Evolutionary conservation across 805 yeast genomes (phyloP).

Genomic region (Candida rishiriensis): DNA sequence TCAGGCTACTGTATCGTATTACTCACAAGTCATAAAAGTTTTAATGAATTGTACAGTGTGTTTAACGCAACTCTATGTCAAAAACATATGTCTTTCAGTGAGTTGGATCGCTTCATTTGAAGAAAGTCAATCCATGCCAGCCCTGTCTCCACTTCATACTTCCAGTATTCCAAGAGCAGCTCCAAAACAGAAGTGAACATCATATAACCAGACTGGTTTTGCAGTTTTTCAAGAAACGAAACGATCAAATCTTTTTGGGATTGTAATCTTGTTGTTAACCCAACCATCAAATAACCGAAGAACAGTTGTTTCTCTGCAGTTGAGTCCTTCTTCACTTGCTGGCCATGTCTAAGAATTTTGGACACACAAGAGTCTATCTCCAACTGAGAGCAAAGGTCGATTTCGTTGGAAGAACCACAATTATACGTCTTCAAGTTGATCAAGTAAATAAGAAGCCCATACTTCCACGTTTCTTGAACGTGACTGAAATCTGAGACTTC

Average conservation of each 20-base stretch:
- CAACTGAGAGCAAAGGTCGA: conserved; percentile 2
- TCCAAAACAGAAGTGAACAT: conserved; percentile 1
- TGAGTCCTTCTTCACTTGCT: conserved; percentile 1
- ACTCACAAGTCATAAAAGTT: no score
- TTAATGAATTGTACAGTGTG: no score
- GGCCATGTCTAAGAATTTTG: conserved; percentile 4
- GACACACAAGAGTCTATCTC: conserved; percentile 8
- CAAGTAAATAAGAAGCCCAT: conserved; percentile 5
- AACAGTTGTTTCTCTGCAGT: conserved; percentile 7
- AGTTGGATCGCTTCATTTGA: background rate
- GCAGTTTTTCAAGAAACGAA: conserved; percentile 2
- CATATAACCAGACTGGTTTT: conserved; percentile 2
- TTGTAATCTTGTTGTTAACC: conserved; percentile 3
- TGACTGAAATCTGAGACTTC: conserved; percentile 6
- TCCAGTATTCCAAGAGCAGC: conserved; percentile 7
- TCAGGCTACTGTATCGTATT: no score
- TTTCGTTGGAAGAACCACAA: background rate
- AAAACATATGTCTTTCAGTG: background rate
- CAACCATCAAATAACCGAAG: conserved; percentile 9
- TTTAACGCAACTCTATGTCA: background rate
- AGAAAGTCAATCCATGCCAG: conserved; percentile 7
- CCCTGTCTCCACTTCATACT: background rate
- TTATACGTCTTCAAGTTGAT: conserved; percentile 5
- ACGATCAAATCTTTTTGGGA: conserved; percentile 1
- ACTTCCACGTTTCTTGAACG: conserved; percentile 8